Conservation (phyloP, 768 basidiomycete species). For the Suillus lakei region DNA sequence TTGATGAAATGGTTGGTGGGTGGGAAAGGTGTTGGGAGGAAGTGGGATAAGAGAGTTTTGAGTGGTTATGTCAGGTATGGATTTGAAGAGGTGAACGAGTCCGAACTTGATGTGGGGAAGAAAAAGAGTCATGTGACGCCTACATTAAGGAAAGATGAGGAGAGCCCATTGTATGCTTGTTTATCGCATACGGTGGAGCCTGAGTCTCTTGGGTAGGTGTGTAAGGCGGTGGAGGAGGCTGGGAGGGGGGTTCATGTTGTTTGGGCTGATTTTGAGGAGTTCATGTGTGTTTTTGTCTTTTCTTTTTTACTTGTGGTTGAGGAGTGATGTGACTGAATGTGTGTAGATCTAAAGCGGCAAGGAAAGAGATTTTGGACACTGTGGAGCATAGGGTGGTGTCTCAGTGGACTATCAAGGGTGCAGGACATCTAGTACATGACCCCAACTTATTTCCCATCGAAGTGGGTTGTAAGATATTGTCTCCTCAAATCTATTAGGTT, state of each 20-base stretch:
- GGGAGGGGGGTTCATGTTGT: slow-evolving; percentile 28
- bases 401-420: slow-evolving; percentile 26
- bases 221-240: slow-evolving; percentile 18
- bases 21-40: slow-evolving; percentile 2
- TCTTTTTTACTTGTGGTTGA: neutral
- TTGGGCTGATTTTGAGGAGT: slow-evolving; percentile 36
- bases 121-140: slow-evolving; percentile 20
- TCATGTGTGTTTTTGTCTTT: slow-evolving; percentile 23
- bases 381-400: slow-evolving; percentile 25
- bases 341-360: slow-evolving; percentile 30
- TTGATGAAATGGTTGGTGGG: slow-evolving; percentile 23
- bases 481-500: slow-evolving; percentile 18
- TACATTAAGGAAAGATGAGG: slow-evolving; percentile 34
- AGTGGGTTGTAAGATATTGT: neutral
- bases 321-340: neutral
- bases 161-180: slow-evolving; percentile 29
- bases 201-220: slow-evolving; percentile 23
- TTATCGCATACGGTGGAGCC: slow-evolving; percentile 31
- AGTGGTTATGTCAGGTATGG: neutral
- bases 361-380: slow-evolving; percentile 33
- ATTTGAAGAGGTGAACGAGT: neutral
- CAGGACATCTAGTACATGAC: slow-evolving; percentile 35
- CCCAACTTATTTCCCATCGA: neutral
- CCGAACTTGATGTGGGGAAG: neutral
- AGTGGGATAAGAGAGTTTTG: slow-evolving; percentile 1